Conservation (phyloP, 441 rosid species). For the Viola pubescens region DNA sequence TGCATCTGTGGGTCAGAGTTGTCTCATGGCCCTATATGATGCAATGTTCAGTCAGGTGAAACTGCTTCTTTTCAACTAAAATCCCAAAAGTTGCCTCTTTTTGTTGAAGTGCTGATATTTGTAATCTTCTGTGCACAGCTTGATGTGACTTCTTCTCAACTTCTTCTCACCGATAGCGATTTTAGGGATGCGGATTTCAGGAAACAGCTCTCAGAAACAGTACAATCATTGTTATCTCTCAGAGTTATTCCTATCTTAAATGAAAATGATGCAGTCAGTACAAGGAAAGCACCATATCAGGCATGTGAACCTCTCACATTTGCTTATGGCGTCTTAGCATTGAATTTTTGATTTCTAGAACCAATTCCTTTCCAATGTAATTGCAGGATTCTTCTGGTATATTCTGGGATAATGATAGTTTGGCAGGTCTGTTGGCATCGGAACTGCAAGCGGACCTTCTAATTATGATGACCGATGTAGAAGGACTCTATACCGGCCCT, state of each 20-base stretch:
- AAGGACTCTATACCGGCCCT: conserved; percentile 76
- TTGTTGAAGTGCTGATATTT: background rate
- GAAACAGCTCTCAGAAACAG: conserved; percentile 59
- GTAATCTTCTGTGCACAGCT: conserved; percentile 39
- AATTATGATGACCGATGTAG: conserved; percentile 69
- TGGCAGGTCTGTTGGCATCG: conserved; percentile 66
- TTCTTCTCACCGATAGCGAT: conserved; percentile 72
- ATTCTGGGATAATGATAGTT: conserved; percentile 87
- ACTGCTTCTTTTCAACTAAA: background rate
- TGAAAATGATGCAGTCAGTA: conserved; percentile 83
- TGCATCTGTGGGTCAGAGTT: conserved; percentile 85
- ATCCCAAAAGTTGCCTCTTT: background rate
- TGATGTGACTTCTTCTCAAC: conserved; percentile 74
- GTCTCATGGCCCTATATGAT: conserved; percentile 81
- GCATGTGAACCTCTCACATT: conserved; percentile 17
- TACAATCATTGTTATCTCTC: conserved; percentile 44
- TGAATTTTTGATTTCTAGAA: background rate
- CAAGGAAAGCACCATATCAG: conserved; percentile 80
- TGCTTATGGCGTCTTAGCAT: background rate
- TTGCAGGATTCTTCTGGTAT: conserved; percentile 77
- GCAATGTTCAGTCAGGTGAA: conserved; percentile 62
- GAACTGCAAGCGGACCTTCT: conserved; percentile 72
- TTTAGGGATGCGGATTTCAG: conserved; percentile 64
- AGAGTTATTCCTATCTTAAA: conserved; percentile 73
- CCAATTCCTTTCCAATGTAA: background rate